Conservation (phyloP, 2,329 filamentous ascomycete genomes). For the Ascosphaera pollenicola region DNA sequence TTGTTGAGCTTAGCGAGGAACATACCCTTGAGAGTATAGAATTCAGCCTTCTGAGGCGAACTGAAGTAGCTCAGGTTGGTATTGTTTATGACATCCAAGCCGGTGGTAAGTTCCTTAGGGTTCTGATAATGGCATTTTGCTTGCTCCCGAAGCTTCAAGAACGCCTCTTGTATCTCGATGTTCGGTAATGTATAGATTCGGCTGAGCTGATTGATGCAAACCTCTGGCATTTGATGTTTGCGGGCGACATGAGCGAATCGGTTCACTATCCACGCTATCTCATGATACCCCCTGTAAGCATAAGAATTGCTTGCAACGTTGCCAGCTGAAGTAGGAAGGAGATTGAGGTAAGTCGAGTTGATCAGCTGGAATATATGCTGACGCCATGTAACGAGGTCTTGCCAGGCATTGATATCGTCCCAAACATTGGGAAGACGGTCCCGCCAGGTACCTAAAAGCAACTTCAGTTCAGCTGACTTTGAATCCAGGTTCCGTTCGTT, state of each 20-base stretch:
- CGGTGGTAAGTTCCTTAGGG: conserved; percentile 70
- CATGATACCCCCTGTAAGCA: conserved; percentile 91
- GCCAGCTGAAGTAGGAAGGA: conserved; percentile 59
- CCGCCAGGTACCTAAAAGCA: conserved; percentile 84
- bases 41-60: conserved; percentile 87
- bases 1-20: conserved; percentile 87
- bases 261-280: conserved; percentile 99
- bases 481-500: conserved; percentile 68
- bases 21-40: conserved; percentile 99
- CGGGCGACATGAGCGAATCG: conserved; percentile 92
- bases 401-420: conserved; percentile 99
- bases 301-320: conserved; percentile 80
- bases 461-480: conserved; percentile 88
- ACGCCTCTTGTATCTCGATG: conserved; percentile 98
- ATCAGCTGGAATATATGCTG: conserved; percentile 98
- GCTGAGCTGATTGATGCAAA: conserved; percentile 91
- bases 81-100: conserved; percentile 96
- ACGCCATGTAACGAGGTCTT: conserved; percentile 97
- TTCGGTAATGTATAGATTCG: conserved; percentile 97
- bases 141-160: conserved; percentile 94
- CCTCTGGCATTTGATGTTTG: conserved; percentile 89
- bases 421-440: conserved; percentile 92
- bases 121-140: conserved; percentile 99
- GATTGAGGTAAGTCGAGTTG: conserved; percentile 73
- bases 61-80: conserved; percentile 99